A percentile compares a stretch with the other conserved stretches of the same genome.
phyloP scores from a whole-genome alignment of 1,139 yeast genomes.

The Yamadazyma dendronema region DNA sequence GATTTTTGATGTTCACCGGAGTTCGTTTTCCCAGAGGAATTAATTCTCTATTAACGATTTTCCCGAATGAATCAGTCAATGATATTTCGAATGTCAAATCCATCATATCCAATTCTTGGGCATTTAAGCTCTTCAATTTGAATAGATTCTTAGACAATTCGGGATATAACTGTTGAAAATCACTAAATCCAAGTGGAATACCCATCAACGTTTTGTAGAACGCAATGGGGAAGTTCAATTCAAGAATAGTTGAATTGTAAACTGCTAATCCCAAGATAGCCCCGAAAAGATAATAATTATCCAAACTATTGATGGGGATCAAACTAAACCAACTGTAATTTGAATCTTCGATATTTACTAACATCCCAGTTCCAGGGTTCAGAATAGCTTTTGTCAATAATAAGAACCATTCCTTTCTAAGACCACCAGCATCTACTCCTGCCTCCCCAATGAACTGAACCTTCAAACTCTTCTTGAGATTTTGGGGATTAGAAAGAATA shows the following conservation, averaged over 20 bases:
- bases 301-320: constrained; percentile 44
- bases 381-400: constrained; percentile 69
- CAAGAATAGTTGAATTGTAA: constrained; percentile 84
- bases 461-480: constrained; percentile 70
- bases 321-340: constrained; percentile 72
- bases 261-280: constrained; percentile 86
- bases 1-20: constrained; percentile 55
- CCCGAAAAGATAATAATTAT: constrained; percentile 73
- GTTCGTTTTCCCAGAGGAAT: constrained; percentile 53
- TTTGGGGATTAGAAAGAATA: constrained; percentile 55
- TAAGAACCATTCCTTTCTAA: constrained; percentile 89
- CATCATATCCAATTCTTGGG: constrained; percentile 26
- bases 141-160: constrained; percentile 57
- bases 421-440: constrained; percentile 95
- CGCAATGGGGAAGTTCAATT: constrained; percentile 71
- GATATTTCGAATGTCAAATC: constrained; percentile 41
- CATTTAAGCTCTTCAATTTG: constrained; percentile 46
- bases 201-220: constrained; percentile 73
- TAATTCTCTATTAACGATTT: constrained; percentile 44
- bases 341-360: constrained; percentile 65
- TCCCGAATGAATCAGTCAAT: constrained; percentile 40
- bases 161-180: constrained; percentile 68
- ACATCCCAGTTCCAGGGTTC: constrained; percentile 62
- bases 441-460: constrained; percentile 85
- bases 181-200: constrained; percentile 55